phyloP scores from a whole-genome alignment of 768 basidiomycete genomes.

The Cystofilobasidium capitatum region DNA sequence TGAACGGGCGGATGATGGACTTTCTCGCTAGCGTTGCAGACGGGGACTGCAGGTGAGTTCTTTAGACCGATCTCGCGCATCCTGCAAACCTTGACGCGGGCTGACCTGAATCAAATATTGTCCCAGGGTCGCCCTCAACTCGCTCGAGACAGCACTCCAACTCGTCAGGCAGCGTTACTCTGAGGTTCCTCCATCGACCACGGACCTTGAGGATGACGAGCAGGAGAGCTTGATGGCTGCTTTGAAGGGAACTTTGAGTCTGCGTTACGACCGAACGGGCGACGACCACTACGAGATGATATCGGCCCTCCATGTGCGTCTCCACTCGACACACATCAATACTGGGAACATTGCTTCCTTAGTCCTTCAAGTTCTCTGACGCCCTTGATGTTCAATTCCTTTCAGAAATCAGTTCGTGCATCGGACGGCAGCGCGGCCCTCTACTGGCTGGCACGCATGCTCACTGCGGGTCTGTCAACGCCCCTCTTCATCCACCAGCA shows the following conservation, averaged over 20 bases:
- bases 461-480: slow-evolving; percentile 43
- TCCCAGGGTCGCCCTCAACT: slow-evolving; percentile 59
- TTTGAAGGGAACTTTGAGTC: slow-evolving; percentile 44
- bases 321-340: neutral
- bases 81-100: slow-evolving; percentile 4
- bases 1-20: slow-evolving; percentile 25
- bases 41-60: slow-evolving; percentile 14
- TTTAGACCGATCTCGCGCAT: slow-evolving; percentile 22
- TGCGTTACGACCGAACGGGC: slow-evolving; percentile 66
- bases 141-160: slow-evolving; percentile 58
- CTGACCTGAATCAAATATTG: slow-evolving; percentile 38
- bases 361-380: neutral
- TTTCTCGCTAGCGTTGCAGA: slow-evolving; percentile 39
- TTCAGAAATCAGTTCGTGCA: slow-evolving; percentile 60
- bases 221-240: slow-evolving; percentile 50
- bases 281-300: slow-evolving; percentile 74
- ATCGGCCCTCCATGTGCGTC: slow-evolving; percentile 55
- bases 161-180: neutral
- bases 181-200: neutral
- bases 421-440: slow-evolving; percentile 66
- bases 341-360: neutral
- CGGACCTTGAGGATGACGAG: slow-evolving; percentile 32
- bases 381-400: neutral
- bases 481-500: no score
- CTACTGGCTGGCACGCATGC: slow-evolving; percentile 83